Base-by-base conservation (phyloP, 164 flowering plant species). In the Kalanchoe fedtschenkoi region DNA sequence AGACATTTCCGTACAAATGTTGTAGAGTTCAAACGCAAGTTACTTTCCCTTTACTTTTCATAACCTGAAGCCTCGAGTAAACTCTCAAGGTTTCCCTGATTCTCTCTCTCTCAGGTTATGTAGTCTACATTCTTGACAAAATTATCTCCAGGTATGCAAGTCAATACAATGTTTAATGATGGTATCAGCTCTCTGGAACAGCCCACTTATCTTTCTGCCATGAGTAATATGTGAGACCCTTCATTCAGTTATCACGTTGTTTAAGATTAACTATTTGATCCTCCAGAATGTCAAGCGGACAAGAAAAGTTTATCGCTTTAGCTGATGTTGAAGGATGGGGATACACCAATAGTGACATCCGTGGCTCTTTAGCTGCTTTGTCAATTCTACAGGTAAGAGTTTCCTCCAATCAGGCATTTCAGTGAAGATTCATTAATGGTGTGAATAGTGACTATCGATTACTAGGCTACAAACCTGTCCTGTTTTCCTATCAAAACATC, bases 291-390 rank as follows among this genome's bases (percentile, higher is more conserved):
- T 86, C 86, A 10, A 42, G 19, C 17, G 99, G 95, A 59, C 80
- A 83, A 56, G 97, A 88, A 58, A 93, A 87, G 80, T 93, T 88
- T 71, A 44, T 74, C 0, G 17, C 47, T 14, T 85, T 93, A 41
- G 91, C 64, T 30, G 96, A 90, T 73, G 75, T 88, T 60, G 62
- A 85, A 79, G 97, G 91, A 63, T 90, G 90, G 87, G 93, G 95
- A 61, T 90, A 83, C 64, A 51, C 88, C 0, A 81, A 81, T 66
- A 72, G 82, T 26, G 96, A 93, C 68, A 66, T 88, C 56, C 92
- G 92, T 17, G 99, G 77, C 34, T 82, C 82, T 63, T 22, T 84
- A 19, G 96, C 77, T 29, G 72, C 86, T 60, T 69, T 93, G 10
- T 70, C 83, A 7, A 79, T 87, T 58, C 65, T 90, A 74, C 99